Conservation (phyloP, 768 basidiomycete species). For the Solioccasus polychromus region DNA sequence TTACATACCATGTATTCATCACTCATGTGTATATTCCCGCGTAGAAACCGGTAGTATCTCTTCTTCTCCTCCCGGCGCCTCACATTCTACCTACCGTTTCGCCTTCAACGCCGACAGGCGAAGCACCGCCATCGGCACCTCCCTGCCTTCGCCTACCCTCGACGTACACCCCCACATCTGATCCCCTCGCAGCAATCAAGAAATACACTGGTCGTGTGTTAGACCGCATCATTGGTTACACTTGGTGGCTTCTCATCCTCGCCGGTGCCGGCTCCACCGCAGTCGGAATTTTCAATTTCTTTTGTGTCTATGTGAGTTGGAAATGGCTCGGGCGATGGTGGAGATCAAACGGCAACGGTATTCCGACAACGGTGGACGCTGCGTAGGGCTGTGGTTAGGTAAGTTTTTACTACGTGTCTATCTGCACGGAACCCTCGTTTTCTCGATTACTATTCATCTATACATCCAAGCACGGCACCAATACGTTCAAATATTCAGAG, state of each 20-base stretch:
- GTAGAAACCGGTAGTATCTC: slow-evolving; percentile 83
- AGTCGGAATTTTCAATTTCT: slow-evolving; percentile 71
- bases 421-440: too few relatives aligned
- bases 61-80: slow-evolving; percentile 60
- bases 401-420: too few relatives aligned
- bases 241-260: slow-evolving; percentile 75
- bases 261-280: slow-evolving; percentile 73
- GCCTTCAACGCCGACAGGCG: slow-evolving; percentile 17
- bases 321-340: slow-evolving; percentile 48
- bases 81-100: slow-evolving; percentile 21
- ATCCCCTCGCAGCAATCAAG: slow-evolving; percentile 53
- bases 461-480: too few relatives aligned
- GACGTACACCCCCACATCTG: slow-evolving; percentile 49
- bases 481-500: too few relatives aligned
- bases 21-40: neutral
- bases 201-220: slow-evolving; percentile 60
- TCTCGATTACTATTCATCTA: neutral
- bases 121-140: slow-evolving; percentile 19
- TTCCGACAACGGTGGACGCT: slow-evolving; percentile 5
- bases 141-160: slow-evolving; percentile 52
- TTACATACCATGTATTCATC: neutral
- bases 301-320: slow-evolving; percentile 66
- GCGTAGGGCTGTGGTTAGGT: slow-evolving; percentile 9
- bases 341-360: slow-evolving; percentile 10
- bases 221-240: slow-evolving; percentile 72